These are phyloP conservation scores for Saccharomycopsis sp. DNA, from an alignment of 805 yeast species.

Conservation along the genomic window DNA sequence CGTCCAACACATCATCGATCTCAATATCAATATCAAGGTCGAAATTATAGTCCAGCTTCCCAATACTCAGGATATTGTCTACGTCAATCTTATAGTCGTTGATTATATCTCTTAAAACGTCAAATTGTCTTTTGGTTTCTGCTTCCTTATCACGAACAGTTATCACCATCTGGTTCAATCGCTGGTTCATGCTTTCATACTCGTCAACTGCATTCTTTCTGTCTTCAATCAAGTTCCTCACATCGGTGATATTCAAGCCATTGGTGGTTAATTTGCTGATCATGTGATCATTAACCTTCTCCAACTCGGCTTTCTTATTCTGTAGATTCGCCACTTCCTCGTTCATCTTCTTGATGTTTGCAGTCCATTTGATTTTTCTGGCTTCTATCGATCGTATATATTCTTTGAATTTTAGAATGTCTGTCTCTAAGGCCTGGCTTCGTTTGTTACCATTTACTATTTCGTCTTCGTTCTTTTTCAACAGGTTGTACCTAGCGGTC, in stretches of 20 bases:
- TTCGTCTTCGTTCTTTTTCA: slow-evolving; percentile 39
- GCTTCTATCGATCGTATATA: slow-evolving; percentile 61
- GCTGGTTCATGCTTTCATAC: slow-evolving; percentile 19
- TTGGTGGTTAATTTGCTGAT: slow-evolving; percentile 41
- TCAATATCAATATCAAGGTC: slow-evolving; percentile 36
- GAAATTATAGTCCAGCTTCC: slow-evolving; percentile 23
- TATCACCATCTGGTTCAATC: slow-evolving; percentile 35
- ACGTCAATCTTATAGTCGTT: slow-evolving; percentile 12
- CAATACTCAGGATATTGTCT: neutral
- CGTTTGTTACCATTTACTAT: slow-evolving; percentile 50
- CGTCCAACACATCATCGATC: slow-evolving; percentile 34
- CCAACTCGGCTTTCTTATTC: slow-evolving; percentile 36
- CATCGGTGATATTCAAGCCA: slow-evolving; percentile 37
- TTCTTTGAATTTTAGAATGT: slow-evolving; percentile 62
- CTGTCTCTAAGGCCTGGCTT: slow-evolving; percentile 59
- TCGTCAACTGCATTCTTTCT: slow-evolving; percentile 8
- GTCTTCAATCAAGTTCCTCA: slow-evolving; percentile 17
- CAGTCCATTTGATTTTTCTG: slow-evolving; percentile 61
- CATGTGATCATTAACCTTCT: slow-evolving; percentile 36
- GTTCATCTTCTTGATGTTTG: slow-evolving; percentile 48
- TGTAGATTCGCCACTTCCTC: slow-evolving; percentile 44
- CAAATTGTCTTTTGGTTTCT: slow-evolving; percentile 43
- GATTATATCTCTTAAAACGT: slow-evolving; percentile 20
- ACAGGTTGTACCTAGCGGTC: slow-evolving; percentile 33
- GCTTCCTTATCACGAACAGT: slow-evolving; percentile 42